Conservation (phyloP, 2,329 filamentous ascomycete species). For the Colletotrichum musicola region DNA sequence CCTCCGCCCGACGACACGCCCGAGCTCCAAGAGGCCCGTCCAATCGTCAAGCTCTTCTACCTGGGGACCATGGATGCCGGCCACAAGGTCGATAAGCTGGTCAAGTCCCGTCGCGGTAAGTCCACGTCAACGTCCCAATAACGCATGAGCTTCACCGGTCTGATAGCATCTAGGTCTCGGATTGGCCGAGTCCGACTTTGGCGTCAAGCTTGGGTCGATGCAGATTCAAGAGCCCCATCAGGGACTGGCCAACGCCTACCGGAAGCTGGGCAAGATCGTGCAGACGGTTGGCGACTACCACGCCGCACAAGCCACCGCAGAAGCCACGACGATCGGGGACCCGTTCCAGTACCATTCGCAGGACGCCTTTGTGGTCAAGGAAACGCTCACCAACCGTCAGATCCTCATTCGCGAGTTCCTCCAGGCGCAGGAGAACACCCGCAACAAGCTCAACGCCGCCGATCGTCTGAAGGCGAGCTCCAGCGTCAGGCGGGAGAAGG, state of each 20-base stretch:
- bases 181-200: conserved; percentile 92
- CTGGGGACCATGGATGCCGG: conserved; percentile 96
- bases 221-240: conserved; percentile 90
- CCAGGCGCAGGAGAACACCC: conserved; percentile 88
- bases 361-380: conserved; percentile 97
- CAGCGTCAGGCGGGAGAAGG: conserved; percentile 92
- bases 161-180: conserved; percentile 77
- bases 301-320: conserved; percentile 94
- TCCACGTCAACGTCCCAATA: conserved; percentile 28
- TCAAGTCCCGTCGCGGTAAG: conserved; percentile 90
- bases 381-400: conserved; percentile 96
- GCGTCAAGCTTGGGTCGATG: conserved; percentile 89
- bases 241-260: conserved; percentile 89
- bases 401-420: conserved; percentile 94
- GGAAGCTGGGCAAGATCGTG: conserved; percentile 93
- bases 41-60: conserved; percentile 95
- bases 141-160: conserved; percentile 18
- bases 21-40: conserved; percentile 89
- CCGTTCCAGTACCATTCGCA: conserved; percentile 94
- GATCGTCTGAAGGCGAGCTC: conserved; percentile 90
- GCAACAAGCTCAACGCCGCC: conserved; percentile 85
- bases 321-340: conserved; percentile 94
- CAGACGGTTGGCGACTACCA: conserved; percentile 96
- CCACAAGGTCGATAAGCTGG: conserved; percentile 94
- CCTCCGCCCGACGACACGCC: conserved; percentile 97